Evolutionary conservation across 139 green algal species (phyloP), one percentile per base, ranked within the genome.

Genomic region (Chlorella sp.): DNA sequence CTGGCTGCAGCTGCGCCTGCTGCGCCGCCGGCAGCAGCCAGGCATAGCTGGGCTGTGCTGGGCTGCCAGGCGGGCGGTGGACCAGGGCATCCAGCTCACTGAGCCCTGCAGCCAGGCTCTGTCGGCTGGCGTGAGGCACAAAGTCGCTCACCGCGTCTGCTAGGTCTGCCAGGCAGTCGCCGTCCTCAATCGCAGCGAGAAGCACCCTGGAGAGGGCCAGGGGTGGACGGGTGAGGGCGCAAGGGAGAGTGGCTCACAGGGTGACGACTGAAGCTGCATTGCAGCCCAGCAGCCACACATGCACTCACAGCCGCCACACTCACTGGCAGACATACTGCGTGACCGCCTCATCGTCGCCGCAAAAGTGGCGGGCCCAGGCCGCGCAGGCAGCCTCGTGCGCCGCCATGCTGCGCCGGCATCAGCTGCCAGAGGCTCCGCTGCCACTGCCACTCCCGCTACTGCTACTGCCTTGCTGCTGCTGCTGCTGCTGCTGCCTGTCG

Each of bases 301-400:
- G 21, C 64, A 65, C 18, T 16, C 44, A 47, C 12, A 12, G n/a
- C n/a, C n/a, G n/a, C n/a, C 28, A 38, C n/a, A 74, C 83, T 79
- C 55, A 87, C 82, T 76, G 51, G 20, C 11, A 28, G 11, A 74
- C 74, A 44, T 87, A 87, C n/a, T 84, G 44, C 36, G 69, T 15
- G 30, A 87, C 39, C 1, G 71, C 74, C 0, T 67, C 56, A 18
- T 87, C 83, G 11, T n/a, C 56, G 5, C 12, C 60, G 7, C 20
- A 39, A n/a, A 81, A 87, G 65, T 79, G 78, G 30, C 47, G 44
- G 38, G 17, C 4, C 18, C 26, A 83, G 1, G 34, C n/a, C 26
- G 76, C 76, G 57, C 34, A 57, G 2, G 39, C 18, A 3, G 51
- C n/a, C 67, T 55, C 47, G 17, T 55, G 32, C 17, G 79, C 20